Conservation (phyloP, 164 flowering plant genomes). For the Vitis labrusca region DNA sequence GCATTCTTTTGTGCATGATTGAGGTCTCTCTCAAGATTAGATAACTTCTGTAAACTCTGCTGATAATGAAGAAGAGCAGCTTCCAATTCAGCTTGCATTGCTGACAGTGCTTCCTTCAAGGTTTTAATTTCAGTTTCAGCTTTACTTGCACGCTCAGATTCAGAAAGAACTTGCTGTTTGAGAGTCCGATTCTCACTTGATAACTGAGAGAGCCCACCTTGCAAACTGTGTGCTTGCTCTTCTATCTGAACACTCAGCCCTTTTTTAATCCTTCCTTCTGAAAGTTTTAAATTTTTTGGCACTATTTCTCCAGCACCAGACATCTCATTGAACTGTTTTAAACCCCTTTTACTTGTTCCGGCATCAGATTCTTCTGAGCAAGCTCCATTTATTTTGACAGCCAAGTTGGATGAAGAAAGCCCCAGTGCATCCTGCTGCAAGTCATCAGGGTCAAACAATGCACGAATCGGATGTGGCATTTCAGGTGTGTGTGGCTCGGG, state of each 20-base stretch:
- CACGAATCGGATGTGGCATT: constrained; percentile 32
- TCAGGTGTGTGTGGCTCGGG: constrained; percentile 59
- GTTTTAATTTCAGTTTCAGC: constrained; percentile 44
- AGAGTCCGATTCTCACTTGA: constrained; percentile 36
- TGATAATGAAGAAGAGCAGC: constrained; percentile 44
- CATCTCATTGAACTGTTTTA: constrained; percentile 62
- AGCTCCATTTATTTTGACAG: constrained; percentile 12
- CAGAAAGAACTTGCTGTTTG: constrained; percentile 20
- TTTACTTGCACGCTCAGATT: constrained; percentile 33
- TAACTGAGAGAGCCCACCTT: constrained; percentile 22
- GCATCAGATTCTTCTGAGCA: constrained; percentile 23
- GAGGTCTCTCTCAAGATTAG: constrained; percentile 50
- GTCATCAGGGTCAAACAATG: constrained; percentile 47
- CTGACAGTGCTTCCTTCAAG: constrained; percentile 46
- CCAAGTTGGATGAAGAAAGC: constrained; percentile 24
- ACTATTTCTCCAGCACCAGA: constrained; percentile 32
- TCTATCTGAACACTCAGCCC: constrained; percentile 19
- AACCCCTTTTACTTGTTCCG: constrained; percentile 38
- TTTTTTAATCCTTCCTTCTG: constrained; percentile 28
- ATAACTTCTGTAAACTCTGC: constrained; percentile 53
- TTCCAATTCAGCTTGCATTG: constrained; percentile 57
- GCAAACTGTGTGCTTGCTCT: constrained; percentile 24
- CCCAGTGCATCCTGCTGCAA: constrained; percentile 45
- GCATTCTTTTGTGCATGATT: constrained; percentile 40
- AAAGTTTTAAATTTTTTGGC: constrained; percentile 16